Percentiles rank a stretch among this genome's conserved stretches.
Conservation (phyloP, 2,329 filamentous ascomycete genomes). For the Aspergillus costaricaensis region DNA sequence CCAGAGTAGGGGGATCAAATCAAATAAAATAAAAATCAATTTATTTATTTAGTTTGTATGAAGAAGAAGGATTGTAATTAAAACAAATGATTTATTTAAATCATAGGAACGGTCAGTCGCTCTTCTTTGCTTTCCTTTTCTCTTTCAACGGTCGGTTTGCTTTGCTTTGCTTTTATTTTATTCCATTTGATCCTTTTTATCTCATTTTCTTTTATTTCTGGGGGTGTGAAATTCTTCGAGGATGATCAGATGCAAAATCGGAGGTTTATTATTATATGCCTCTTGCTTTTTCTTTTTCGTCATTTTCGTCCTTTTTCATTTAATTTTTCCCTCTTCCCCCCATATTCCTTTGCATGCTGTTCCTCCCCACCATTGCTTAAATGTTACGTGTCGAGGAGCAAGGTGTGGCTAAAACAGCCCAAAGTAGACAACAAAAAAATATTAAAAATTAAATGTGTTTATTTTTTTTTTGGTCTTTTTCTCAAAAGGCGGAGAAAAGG, state of each 20-base stretch:
- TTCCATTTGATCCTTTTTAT: background rate
- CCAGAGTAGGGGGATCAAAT: background rate
- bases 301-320: background rate
- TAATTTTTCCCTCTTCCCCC: background rate
- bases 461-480: too few species aligned
- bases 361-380: background rate
- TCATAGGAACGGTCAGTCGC: background rate
- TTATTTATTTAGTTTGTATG: too few species aligned
- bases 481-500: background rate
- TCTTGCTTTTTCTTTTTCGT: background rate
- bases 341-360: too few species aligned
- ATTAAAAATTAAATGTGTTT: background rate
- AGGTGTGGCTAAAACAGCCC: background rate
- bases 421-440: background rate
- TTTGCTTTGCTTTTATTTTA: background rate
- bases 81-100: background rate
- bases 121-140: background rate
- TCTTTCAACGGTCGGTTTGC: slow-evolving; percentile 5
- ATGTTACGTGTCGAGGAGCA: background rate
- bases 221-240: background rate
- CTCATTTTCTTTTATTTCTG: too few species aligned
- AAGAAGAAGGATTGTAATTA: too few species aligned
- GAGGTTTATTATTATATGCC: slow-evolving; percentile 7
- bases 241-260: slow-evolving; percentile 13
- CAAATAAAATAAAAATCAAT: background rate